phyloP scores from a whole-genome alignment of 441 rosid species.

The Pelargonium myrrhifolium region DNA sequence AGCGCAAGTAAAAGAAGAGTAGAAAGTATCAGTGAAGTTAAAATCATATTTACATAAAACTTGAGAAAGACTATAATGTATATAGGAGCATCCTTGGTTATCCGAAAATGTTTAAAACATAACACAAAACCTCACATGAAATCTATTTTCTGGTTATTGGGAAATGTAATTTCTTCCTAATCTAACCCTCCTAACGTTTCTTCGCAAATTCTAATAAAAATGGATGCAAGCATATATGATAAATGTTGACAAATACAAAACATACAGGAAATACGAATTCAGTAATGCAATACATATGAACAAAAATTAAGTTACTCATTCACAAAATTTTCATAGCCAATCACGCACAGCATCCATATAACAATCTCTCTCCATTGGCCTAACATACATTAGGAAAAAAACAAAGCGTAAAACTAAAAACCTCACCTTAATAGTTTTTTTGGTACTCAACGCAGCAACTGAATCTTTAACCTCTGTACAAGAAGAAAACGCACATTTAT shows the following conservation, averaged over 20 bases:
- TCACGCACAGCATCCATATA: background rate
- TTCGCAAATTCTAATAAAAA: too few relatives aligned
- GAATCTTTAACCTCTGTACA: constrained; percentile 63
- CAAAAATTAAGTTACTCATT: too few relatives aligned
- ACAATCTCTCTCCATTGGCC: background rate
- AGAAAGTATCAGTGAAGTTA: background rate
- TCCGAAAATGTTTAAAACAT: too few relatives aligned
- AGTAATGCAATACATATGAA: too few relatives aligned
- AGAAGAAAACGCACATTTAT: background rate
- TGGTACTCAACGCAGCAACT: constrained; percentile 47
- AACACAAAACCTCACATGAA: too few relatives aligned
- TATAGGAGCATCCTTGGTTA: background rate
- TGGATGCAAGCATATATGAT: too few relatives aligned
- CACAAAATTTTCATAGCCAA: background rate
- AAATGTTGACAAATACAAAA: too few relatives aligned
- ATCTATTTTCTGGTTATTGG: too few relatives aligned
- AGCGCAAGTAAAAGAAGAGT: background rate
- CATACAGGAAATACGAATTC: too few relatives aligned
- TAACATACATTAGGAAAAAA: constrained; percentile 2
- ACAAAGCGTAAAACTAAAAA: background rate
- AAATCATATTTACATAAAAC: too few relatives aligned
- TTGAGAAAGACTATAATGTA: background rate
- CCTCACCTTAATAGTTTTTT: constrained; percentile 54
- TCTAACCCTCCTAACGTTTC: too few relatives aligned
- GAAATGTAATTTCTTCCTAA: too few relatives aligned